Evolutionary conservation across 2,329 filamentous ascomycete species (phyloP).

Genomic region (Rutstroemia sp.): DNA sequence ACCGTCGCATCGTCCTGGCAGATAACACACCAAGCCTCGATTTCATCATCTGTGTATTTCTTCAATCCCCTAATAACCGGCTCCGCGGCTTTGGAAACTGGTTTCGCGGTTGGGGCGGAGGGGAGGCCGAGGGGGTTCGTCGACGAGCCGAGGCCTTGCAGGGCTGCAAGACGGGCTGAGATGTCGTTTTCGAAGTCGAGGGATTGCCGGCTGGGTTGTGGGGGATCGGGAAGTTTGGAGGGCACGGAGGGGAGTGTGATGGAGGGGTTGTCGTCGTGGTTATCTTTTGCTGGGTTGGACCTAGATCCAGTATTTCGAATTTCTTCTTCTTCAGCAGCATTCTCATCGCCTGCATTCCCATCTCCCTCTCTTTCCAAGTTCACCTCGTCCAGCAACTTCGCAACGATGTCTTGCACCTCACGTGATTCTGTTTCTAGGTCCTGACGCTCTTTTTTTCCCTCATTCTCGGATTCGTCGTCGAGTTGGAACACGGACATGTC

Average conservation of each 20-base stretch:
- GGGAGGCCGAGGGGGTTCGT: constrained; percentile 22
- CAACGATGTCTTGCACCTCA: constrained; percentile 27
- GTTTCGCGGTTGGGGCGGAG: constrained; percentile 26
- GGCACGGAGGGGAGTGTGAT: constrained; percentile 23
- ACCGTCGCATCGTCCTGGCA: constrained; percentile 73
- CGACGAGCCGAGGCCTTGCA: constrained; percentile 12
- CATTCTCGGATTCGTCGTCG: constrained; percentile 36
- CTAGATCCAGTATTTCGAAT: background rate
- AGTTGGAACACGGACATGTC: constrained; percentile 30
- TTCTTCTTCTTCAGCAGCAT: background rate
- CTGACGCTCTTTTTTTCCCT: constrained; percentile 33
- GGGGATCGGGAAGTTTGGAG: constrained; percentile 15
- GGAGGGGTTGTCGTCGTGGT: background rate
- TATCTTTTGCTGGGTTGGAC: background rate
- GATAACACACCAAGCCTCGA: constrained; percentile 73
- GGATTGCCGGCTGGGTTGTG: constrained; percentile 14
- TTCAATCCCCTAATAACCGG: constrained; percentile 10
- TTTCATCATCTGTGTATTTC: constrained; percentile 59
- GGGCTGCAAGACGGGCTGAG: constrained; percentile 25
- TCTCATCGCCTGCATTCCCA: background rate
- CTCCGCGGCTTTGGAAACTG: constrained; percentile 3
- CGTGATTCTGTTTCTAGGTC: constrained; percentile 21
- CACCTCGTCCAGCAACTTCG: constrained; percentile 26
- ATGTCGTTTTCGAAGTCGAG: constrained; percentile 26
- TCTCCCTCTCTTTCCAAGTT: constrained; percentile 17